phyloP scores from a whole-genome alignment of 139 green algal genomes.

The Chlorella sp. region DNA sequence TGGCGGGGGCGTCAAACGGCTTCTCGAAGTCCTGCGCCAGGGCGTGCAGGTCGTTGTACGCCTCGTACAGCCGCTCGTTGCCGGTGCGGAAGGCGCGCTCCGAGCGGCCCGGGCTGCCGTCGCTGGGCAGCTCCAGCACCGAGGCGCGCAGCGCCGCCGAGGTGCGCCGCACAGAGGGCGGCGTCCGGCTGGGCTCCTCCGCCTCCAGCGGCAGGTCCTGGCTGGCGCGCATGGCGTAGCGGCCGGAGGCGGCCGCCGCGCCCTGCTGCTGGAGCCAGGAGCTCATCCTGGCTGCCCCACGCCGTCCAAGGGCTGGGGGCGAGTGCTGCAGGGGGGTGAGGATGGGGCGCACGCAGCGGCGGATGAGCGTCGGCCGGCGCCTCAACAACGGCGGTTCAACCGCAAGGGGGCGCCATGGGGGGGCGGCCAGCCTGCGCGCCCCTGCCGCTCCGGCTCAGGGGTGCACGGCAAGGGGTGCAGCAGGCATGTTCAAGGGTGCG shows the following conservation, averaged over 20 bases:
- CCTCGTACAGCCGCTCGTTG: slow-evolving; percentile 93
- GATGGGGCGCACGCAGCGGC: no score
- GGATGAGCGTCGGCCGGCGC: no score
- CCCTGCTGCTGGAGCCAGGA: slow-evolving; percentile 30
- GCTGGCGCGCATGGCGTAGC: slow-evolving; percentile 22
- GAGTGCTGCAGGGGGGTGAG: no score
- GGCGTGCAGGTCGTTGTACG: slow-evolving; percentile 92
- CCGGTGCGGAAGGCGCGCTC: slow-evolving; percentile 60
- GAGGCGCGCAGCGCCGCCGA: slow-evolving; percentile 31
- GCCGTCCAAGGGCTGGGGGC: no score
- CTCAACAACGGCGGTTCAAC: no score
- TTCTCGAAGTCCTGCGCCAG: slow-evolving; percentile 95
- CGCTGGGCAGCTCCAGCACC: slow-evolving; percentile 29
- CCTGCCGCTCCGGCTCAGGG: no score
- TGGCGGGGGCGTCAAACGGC: slow-evolving; percentile 95
- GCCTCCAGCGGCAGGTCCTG: slow-evolving; percentile 5
- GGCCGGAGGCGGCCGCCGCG: slow-evolving; percentile 9
- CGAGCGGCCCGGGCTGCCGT: slow-evolving; percentile 54
- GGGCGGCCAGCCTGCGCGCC: no score
- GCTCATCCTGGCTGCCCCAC: not conserved
- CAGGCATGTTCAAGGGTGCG: no score
- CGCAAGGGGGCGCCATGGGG: no score
- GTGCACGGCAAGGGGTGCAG: no score
- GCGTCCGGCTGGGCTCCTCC: slow-evolving; percentile 55
- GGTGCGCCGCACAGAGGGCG: slow-evolving; percentile 28